Evolutionary conservation across 192 early-diverging fungal species (phyloP).

Genomic region (Neocallimastix lanati): DNA sequence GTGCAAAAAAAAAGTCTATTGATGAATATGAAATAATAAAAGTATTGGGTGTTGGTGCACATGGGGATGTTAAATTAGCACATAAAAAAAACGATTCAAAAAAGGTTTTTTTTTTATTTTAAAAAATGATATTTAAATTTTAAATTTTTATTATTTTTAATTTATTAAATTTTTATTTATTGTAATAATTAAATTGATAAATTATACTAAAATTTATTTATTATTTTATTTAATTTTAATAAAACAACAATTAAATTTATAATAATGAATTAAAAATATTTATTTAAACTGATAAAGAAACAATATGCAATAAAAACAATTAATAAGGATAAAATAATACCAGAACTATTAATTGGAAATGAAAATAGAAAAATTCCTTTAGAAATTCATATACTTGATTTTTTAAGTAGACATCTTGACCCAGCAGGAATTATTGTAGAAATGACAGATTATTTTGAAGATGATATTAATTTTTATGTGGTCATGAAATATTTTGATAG

Average conservation of each 20-base stretch:
- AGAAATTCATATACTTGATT: not conserved
- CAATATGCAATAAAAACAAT: not conserved
- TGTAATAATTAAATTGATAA: too few species aligned
- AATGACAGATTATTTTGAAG: not conserved
- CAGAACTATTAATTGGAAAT: not conserved
- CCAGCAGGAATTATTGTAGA: not conserved
- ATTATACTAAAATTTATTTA: too few species aligned
- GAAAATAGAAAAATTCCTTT: not conserved
- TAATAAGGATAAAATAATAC: not conserved
- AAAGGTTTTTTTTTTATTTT: too few species aligned
- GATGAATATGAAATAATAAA: not conserved
- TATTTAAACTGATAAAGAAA: not conserved
- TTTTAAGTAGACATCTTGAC: not conserved
- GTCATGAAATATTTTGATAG: not conserved
- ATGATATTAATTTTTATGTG: not conserved
- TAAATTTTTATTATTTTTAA: too few species aligned
- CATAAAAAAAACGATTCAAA: not conserved
- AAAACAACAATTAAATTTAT: too few species aligned
- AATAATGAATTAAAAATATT: too few species aligned
- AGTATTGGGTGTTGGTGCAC: not conserved
- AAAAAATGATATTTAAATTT: too few species aligned
- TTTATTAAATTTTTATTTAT: too few species aligned
- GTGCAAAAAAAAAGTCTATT: not conserved
- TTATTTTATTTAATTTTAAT: too few species aligned
- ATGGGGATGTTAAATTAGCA: not conserved